Conservation (phyloP, 129 eudicot genomes). For the Deinandra increscens region DNA sequence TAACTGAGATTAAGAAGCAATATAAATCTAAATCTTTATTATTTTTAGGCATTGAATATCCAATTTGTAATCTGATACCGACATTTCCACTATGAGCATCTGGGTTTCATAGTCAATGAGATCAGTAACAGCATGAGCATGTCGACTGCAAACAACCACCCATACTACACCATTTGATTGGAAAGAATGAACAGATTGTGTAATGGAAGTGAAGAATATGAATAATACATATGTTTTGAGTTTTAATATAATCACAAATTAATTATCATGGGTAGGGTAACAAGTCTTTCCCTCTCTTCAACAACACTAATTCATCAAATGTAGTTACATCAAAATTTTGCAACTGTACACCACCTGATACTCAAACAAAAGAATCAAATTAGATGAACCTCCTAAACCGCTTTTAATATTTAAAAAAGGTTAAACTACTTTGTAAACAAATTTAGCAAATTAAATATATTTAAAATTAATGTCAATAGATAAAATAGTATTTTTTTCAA, state of each 20-base stretch:
- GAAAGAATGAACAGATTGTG: not conserved
- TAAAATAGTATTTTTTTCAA: too few species aligned
- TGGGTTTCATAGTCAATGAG: too few species aligned
- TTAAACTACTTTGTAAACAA: not conserved
- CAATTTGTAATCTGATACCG: too few species aligned
- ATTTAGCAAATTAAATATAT: not conserved
- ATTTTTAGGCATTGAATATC: too few species aligned
- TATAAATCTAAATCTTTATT: too few species aligned
- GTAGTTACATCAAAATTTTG: not conserved
- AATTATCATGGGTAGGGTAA: not conserved
- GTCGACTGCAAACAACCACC: too few species aligned
- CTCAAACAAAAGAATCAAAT: not conserved
- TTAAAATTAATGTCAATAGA: not conserved
- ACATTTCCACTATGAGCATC: too few species aligned
- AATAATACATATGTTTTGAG: not conserved
- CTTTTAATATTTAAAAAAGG: not conserved
- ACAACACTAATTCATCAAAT: conserved; percentile 6
- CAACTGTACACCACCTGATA: not conserved
- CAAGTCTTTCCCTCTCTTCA: not conserved
- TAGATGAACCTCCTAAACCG: not conserved
- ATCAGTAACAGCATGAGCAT: too few species aligned
- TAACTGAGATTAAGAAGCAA: too few species aligned
- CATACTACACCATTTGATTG: too few species aligned
- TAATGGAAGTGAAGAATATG: not conserved
- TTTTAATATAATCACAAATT: not conserved